Percentiles rank a stretch among this genome's conserved stretches.
Evolutionary conservation across 805 yeast genomes (phyloP).

Genomic region (Metschnikowia kofuensis): DNA sequence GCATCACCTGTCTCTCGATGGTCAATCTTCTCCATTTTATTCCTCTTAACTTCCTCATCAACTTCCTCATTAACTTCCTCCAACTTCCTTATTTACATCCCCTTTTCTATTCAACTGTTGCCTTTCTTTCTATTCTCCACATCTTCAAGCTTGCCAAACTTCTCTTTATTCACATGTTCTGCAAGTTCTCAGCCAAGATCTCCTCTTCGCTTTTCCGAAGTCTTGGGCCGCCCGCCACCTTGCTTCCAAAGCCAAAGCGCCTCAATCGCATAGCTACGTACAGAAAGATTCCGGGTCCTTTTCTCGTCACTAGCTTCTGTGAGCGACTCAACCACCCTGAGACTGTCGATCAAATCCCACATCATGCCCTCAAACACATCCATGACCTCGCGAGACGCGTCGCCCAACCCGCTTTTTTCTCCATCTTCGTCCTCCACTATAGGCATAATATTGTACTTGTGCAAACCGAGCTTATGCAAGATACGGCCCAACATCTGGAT

Average conservation of each 20-base stretch:
- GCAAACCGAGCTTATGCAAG: slow-evolving; percentile 71
- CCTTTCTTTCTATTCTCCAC: no score
- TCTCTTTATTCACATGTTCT: slow-evolving; percentile 9
- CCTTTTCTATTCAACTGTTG: neutral
- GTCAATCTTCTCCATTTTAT: no score
- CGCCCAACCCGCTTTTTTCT: slow-evolving; percentile 35
- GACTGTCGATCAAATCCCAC: slow-evolving; percentile 68
- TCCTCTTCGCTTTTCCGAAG: slow-evolving; percentile 25
- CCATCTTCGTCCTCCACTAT: slow-evolving; percentile 34
- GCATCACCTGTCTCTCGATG: no score
- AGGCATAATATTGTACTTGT: slow-evolving; percentile 53
- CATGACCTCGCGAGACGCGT: slow-evolving; percentile 31
- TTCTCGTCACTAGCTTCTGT: slow-evolving; percentile 67
- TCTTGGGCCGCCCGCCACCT: slow-evolving; percentile 39
- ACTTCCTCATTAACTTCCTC: no score
- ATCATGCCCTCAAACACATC: slow-evolving; percentile 50
- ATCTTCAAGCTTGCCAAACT: no score
- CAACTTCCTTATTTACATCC: no score
- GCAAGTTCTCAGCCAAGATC: slow-evolving; percentile 22
- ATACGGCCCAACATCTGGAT: slow-evolving; percentile 86
- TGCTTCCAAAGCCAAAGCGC: slow-evolving; percentile 87
- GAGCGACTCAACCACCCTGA: slow-evolving; percentile 62
- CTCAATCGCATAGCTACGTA: slow-evolving; percentile 79
- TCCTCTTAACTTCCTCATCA: no score
- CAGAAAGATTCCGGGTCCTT: slow-evolving; percentile 63